phyloP scores from a whole-genome alignment of 495 filamentous ascomycete species.

The Ascodesmis nigricans region DNA sequence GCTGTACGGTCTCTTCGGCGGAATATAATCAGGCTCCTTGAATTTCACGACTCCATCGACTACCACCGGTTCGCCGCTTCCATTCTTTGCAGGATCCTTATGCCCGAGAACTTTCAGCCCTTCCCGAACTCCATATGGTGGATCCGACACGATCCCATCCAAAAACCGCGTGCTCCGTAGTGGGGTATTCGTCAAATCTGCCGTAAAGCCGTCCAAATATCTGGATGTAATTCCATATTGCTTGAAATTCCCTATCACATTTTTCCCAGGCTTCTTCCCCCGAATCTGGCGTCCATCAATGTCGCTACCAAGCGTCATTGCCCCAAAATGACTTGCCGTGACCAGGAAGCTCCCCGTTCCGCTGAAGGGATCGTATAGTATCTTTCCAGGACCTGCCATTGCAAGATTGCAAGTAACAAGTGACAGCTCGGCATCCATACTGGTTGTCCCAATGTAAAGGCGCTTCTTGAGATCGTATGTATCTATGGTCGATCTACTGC shows the following conservation, averaged over 20 bases:
- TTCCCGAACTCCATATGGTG: conserved; percentile 91
- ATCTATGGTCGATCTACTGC: conserved; percentile 40
- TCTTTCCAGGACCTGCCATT: conserved; percentile 53
- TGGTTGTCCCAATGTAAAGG: conserved; percentile 79
- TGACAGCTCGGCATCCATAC: conserved; percentile 86
- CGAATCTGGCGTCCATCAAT: conserved; percentile 77
- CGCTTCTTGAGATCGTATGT: conserved; percentile 83
- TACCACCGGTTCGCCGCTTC: conserved; percentile 36
- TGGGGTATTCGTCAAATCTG: conserved; percentile 78
- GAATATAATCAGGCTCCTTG: conserved; percentile 56
- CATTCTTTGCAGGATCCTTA: conserved; percentile 38
- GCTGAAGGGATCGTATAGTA: conserved; percentile 85
- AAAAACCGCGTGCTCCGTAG: conserved; percentile 41
- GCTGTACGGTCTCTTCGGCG: conserved; percentile 77
- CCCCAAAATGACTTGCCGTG: conserved; percentile 74
- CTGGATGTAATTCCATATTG: conserved; percentile 50
- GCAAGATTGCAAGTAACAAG: conserved; percentile 84
- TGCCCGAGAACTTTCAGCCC: conserved; percentile 69
- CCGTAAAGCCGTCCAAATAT: conserved; percentile 56
- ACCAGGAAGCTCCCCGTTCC: conserved; percentile 82
- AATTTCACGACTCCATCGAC: conserved; percentile 50
- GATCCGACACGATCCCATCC: conserved; percentile 90
- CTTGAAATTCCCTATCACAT: conserved; percentile 51
- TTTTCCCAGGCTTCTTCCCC: conserved; percentile 38
- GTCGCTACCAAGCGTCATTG: conserved; percentile 58